phyloP scores from a whole-genome alignment of 192 early-diverging fungal species.

The Backusella parvicylindrica region DNA sequence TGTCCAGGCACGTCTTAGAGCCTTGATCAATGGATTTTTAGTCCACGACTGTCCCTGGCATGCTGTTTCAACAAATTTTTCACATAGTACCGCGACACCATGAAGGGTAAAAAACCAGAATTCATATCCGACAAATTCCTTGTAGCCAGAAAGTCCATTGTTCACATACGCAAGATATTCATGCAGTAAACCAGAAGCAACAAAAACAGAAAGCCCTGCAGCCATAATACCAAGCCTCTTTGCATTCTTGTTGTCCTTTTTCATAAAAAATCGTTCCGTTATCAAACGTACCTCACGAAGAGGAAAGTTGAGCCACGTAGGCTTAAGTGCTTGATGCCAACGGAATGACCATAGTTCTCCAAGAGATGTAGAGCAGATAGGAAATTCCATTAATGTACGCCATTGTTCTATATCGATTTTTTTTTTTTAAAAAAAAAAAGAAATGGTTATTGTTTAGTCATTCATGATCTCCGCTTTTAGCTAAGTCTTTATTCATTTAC shows the following conservation, averaged over 20 bases:
- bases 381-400: not conserved
- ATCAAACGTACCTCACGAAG: not conserved
- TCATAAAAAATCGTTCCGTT: conserved; percentile 1
- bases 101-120: not conserved
- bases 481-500: not conserved
- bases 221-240: not conserved
- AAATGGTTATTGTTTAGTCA: too few species aligned
- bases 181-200: not conserved
- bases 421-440: not conserved
- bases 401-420: conserved; percentile 1
- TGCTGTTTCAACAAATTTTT: not conserved
- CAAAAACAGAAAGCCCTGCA: not conserved
- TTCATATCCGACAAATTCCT: not conserved
- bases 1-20: not conserved
- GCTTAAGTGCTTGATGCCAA: conserved; percentile 7
- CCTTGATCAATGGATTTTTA: not conserved
- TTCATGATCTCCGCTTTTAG: too few species aligned
- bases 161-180: conserved; percentile 1
- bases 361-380: not conserved
- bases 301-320: conserved; percentile 10
- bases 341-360: conserved; percentile 10
- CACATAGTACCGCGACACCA: not conserved
- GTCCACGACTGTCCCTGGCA: conserved; percentile 3
- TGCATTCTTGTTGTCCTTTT: not conserved
- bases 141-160: not conserved